Base-by-base conservation (phyloP, 2,329 filamentous ascomycete species). In the Podosphaera fusca region DNA sequence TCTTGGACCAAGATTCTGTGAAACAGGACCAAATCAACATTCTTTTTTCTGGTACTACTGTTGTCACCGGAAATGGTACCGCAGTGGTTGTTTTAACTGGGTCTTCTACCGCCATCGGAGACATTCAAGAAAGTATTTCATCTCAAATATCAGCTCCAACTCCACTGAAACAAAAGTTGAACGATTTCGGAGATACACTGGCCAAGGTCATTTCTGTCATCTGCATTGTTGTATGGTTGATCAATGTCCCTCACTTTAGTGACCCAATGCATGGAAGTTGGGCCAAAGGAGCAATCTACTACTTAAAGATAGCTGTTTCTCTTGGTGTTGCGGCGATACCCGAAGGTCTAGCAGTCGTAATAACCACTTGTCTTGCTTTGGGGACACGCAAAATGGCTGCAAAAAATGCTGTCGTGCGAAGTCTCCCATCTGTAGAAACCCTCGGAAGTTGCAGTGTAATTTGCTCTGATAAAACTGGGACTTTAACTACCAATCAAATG, bases 181-280 rank as follows among this genome's bases (percentile, higher is more conserved):
- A 98, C 70, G 88, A 96, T 66, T 98, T 98, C 68, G 94, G 92
- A 61, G 92, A 98, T 71, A 84, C 79, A 68, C 76, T 98, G 61
- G 94, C 94, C 64, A 98, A 96, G 76, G 92, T 96, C 60, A 98
- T 98, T 63, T 96, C 90, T 5, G 84, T 89, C 60, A 98, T 98
- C 66, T 98, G 94, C 70, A 75, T 96, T 62, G 74, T 95, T 58
- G 92, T 98, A 64, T 98, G 92, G 92, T 75, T 96, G 59, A 98
- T 98, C 76, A 98, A 98, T 73, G 87, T 96, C 63, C 84, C 87
- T 66, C 87, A 98, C 74, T 98, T 98, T 76, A 92, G 81, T 67
- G 92, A 98, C 66, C 87, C 89, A 34, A 84, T 85, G 62, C 90
- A 95, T 65, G 92, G 92, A 65, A 85, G 81, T 70, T 95, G 88